Base-by-base conservation (phyloP, 1,284 basidiomycete genomes). In the Apiotrichum mycotoxinovorans region DNA sequence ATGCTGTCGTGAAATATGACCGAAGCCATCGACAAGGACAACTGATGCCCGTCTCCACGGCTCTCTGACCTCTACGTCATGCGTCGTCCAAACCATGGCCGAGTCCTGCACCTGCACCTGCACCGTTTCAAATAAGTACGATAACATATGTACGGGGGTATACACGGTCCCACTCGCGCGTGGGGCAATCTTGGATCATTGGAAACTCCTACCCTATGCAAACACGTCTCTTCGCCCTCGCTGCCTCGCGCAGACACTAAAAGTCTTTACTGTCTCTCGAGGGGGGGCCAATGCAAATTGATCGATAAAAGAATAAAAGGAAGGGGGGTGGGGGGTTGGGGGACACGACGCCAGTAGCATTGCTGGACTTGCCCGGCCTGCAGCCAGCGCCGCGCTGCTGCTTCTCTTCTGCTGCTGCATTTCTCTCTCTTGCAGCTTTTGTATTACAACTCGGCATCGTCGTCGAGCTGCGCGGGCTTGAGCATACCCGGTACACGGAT, bases 401-500 rank as follows among this genome's bases (percentile, higher is more conserved):
- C 22, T 41, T 18, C 10, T 40, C n/a, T 40, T n/a, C n/a, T 42
- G 20, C 12, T 38, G 9, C 47, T 37, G 17, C 7, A 14, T 17
- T 10, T 38, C 10, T 18, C 25, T 27, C 15, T 10, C 35, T n/a
- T 14, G 20, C 48, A 4, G 35, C 17, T 9, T 17, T 27, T 17
- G 15, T 42, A 55, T 57, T 41, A 78, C 56, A 78, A 63, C 66
- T 78, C 75, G 51, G 66, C 87, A 79, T 94, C 92, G 72, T 94
- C 91, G 73, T 80, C 76, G 58, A 96, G 75, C 78, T 94, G 90
- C 66, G 87, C 88, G 33, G 95, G 95, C 79, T 98, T 98, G 74
- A 98, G 83, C 89, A 98, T 91, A 54, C 96, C 96, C n/a, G 95
- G 96, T 62, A 98, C 92, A 65, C 89, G 85, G 82, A 91, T 89